Conservation (phyloP, 192 early-diverging fungal species). For the Entomortierella lignicola region DNA sequence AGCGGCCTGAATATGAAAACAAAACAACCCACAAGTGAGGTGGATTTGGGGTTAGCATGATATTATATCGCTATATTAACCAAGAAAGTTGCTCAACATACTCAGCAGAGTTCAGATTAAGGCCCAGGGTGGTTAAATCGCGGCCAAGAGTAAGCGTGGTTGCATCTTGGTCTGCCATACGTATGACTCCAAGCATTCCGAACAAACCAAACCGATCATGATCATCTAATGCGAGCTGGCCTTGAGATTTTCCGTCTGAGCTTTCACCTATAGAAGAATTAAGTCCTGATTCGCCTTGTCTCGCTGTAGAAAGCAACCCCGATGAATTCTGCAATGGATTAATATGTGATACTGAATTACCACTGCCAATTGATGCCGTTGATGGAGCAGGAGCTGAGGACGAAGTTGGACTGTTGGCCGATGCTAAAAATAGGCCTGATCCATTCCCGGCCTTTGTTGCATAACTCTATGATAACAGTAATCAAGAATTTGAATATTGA, state of each 20-base stretch:
- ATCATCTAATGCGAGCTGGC: conserved; percentile 4
- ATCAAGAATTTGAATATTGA: too few species aligned
- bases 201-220: conserved; percentile 84
- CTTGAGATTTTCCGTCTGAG: conserved; percentile 6
- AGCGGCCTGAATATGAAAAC: conserved; percentile 62
- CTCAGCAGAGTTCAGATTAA: conserved; percentile 79
- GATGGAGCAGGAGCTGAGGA: conserved; percentile 26
- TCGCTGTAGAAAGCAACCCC: not conserved
- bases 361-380: not conserved
- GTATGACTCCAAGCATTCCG: conserved; percentile 88
- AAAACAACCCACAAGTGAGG: not conserved
- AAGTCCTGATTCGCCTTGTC: conserved; percentile 1
- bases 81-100: conserved; percentile 44
- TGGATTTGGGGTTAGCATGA: too few species aligned
- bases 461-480: conserved; percentile 35
- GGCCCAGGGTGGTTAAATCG: conserved; percentile 89
- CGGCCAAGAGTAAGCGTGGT: conserved; percentile 89
- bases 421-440: conserved; percentile 41
- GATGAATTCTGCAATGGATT: conserved; percentile 9
- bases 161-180: conserved; percentile 79
- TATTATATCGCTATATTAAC: not conserved
- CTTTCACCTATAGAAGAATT: not conserved
- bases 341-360: conserved; percentile 15
- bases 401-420: conserved; percentile 40
- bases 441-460: conserved; percentile 54